Base-by-base conservation (phyloP, 495 filamentous ascomycete species). In the Podospora conica region DNA sequence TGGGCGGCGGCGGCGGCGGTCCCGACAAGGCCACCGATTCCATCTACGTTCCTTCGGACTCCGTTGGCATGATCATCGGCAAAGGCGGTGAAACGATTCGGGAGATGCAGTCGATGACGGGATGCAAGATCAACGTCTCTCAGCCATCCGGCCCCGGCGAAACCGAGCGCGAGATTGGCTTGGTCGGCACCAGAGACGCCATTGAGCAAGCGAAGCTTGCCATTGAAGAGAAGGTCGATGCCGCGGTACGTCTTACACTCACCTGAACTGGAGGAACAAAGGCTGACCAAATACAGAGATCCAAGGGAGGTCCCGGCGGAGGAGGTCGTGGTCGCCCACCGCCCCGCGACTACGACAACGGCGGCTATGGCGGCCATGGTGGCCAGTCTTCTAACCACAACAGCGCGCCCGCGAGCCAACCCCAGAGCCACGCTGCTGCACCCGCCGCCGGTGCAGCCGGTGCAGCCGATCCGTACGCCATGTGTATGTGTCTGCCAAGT, bases 21-120 rank as follows among this genome's bases (percentile, higher is more conserved):
- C 75, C 69, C 28, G 87, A 90, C 65, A 90, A 89, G 76, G 79
- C 91, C 68, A 92, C 88, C 67, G 91, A 94, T 70, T 87, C 83
- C 18, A 92, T 95, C 66, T 86, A 82, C 31, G 91, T 95, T 0
- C 91, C 91, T 3, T 91, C 89, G 18, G 91, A 95, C 70, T 88
- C 91, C 9, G 91, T 95, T 22, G 91, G 91, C 60, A 95, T 95
- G 91, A 93, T 94, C 65, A 94, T 94, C 64, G 91, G 91, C 68
- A 92, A 92, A 78, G 89, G 90, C 59, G 91, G 91, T 59, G 91
- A 94, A 75, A 92, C 91, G 0, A 93, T 94, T 71, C 90, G 91
- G 60, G 91, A 93, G 69, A 93, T 92, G 87, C 91, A 94, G 71
- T 84, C 85, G 68, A 84, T 80, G 6, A 92, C 90, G 0, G 88